Evolutionary conservation across 495 filamentous ascomycete genomes (phyloP).

Genomic region (Neurospora tetrasperma): DNA sequence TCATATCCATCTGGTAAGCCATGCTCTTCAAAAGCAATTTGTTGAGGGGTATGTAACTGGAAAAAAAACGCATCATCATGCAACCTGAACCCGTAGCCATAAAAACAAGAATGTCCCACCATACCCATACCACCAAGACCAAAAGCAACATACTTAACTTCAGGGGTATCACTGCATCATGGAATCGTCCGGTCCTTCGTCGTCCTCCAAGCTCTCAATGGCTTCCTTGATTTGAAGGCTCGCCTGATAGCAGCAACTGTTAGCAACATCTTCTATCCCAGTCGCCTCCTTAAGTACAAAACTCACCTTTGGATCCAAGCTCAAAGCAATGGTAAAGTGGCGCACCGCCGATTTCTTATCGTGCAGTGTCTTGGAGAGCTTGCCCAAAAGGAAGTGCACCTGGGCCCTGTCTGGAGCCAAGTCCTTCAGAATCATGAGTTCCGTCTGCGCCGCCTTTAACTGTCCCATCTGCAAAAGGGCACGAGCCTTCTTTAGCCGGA

Average conservation of each 20-base stretch:
- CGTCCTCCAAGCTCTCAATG: conserved; percentile 82
- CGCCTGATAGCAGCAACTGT: conserved; percentile 45
- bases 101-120: neutral
- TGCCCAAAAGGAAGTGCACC: conserved; percentile 86
- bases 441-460: conserved; percentile 56
- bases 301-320: conserved; percentile 89
- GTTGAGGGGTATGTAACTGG: neutral
- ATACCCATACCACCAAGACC: neutral
- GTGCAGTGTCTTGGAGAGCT: conserved; percentile 68
- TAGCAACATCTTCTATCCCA: conserved; percentile 6
- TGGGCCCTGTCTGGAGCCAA: conserved; percentile 90
- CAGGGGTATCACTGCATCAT: conserved; percentile 35
- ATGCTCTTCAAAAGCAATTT: neutral
- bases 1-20: neutral
- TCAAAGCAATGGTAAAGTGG: conserved; percentile 87
- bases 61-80: neutral
- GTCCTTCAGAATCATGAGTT: conserved; percentile 76
- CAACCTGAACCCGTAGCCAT: neutral
- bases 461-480: conserved; percentile 70
- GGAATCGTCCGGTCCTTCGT: conserved; percentile 65
- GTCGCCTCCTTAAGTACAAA: neutral
- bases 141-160: conserved; percentile 2
- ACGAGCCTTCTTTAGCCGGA: conserved; percentile 86
- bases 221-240: conserved; percentile 84
- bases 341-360: conserved; percentile 75